phyloP scores from a whole-genome alignment of 305 asterid species.

The Andrographis paniculata region DNA sequence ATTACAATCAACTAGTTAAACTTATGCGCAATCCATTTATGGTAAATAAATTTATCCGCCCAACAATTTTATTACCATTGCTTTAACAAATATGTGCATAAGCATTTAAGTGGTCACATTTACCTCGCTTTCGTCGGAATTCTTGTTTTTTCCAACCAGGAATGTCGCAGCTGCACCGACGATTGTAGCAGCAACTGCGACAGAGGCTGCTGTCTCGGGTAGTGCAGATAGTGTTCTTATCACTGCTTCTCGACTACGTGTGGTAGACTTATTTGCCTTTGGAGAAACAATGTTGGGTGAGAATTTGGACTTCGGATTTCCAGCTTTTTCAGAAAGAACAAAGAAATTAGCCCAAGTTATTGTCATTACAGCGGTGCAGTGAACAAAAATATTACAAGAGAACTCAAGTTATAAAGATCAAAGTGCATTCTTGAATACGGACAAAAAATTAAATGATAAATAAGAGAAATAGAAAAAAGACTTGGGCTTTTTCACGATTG shows the following conservation, averaged over 20 bases:
- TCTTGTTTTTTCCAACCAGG: conserved; percentile 36
- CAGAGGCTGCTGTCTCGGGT: conserved; percentile 50
- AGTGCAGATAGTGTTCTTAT: conserved; percentile 27
- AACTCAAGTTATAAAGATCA: too few relatives aligned
- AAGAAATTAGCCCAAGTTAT: conserved; percentile 3
- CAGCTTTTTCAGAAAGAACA: conserved; percentile 24
- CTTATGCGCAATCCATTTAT: background rate
- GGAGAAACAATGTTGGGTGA: conserved; percentile 18
- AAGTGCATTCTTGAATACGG: too few relatives aligned
- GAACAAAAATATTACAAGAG: too few relatives aligned
- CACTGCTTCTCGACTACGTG: conserved; percentile 16
- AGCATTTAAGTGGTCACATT: background rate
- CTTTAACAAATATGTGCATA: conserved; percentile 9
- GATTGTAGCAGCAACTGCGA: conserved; percentile 52
- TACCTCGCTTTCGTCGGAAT: conserved; percentile 39
- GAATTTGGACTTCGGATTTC: conserved; percentile 15
- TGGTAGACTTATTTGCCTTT: conserved; percentile 18
- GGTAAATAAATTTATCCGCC: too few relatives aligned
- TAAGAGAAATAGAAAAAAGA: too few relatives aligned
- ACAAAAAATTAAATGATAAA: too few relatives aligned
- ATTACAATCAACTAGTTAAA: conserved; percentile 11
- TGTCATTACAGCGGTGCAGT: too few relatives aligned
- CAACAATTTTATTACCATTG: too few relatives aligned
- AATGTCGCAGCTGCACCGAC: conserved; percentile 56
- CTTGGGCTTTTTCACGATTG: too few relatives aligned